Base-by-base conservation (phyloP, 257 asterid species). In the Solanum chmielewskii region DNA sequence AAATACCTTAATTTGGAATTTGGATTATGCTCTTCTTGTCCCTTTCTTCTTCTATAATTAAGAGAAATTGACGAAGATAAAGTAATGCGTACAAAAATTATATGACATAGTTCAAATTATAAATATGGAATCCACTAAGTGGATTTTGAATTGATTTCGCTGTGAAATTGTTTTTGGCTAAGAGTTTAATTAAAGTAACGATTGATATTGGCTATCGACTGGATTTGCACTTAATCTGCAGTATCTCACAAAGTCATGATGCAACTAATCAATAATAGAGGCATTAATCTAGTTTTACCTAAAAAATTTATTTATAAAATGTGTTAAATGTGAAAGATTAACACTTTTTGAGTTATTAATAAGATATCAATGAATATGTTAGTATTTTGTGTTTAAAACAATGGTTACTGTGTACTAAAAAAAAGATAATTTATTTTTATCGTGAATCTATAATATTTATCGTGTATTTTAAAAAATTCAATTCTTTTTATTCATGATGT, bases 401-500 rank as follows among this genome's bases (percentile, higher is more conserved):
- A 41, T 0, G 23, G 3, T 15, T 49, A 49, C 0, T 35, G 60
- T 49, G 23, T 52, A 52, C 23, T 6, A 15, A 37, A 37, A 35
- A 35, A 37, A 37, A 37, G 7, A 1, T 52, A 52, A 52, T 7
- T 52, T 52, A 2, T 52, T 52, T 52, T 52, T 52, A 2, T 52
- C 23, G 6, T 16, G 9, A 52, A 23, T 52, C 1, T 0, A 0
- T 9, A 15, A 0, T 2, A 0, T 49, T 49, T 49, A 5, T 20
- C 6, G 3, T 15, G 23, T 15, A 18, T 15, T 49, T 49, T 49
- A 52, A 52, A 21, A 16, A 52, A 52, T 16, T 52, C 21, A 52
- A 52, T 52, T 20, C 7, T 15, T 49, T 49, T 49, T 49, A 16
- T 49, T 15, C 4, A 49, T 2, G 9, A 49, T 49, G 23, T 49